phyloP scores from a whole-genome alignment of 768 basidiomycete species.

The Tricholoma terreum region DNA sequence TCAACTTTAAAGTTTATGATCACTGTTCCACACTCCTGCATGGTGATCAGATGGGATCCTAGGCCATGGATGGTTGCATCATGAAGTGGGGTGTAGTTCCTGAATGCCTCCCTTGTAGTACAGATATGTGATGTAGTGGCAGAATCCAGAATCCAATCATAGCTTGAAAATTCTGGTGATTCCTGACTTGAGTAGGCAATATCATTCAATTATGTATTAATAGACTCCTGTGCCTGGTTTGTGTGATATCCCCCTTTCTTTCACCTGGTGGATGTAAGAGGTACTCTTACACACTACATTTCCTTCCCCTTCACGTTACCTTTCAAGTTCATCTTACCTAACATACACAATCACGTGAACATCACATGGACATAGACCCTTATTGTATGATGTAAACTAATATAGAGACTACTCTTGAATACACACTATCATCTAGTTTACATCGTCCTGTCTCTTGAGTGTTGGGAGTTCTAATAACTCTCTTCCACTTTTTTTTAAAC shows the following conservation, averaged over 20 bases:
- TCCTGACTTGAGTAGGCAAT: background rate
- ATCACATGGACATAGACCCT: too few species aligned
- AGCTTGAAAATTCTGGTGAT: constrained; percentile 8
- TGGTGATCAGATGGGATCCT: constrained; percentile 8
- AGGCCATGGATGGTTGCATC: constrained; percentile 15
- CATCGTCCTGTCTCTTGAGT: too few species aligned
- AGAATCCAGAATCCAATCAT: constrained; percentile 23
- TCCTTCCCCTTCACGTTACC: too few species aligned
- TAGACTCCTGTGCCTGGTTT: background rate
- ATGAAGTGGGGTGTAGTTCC: constrained; percentile 12
- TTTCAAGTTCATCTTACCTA: too few species aligned
- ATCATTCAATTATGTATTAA: constrained; percentile 10
- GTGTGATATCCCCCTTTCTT: background rate
- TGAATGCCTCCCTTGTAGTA: constrained; percentile 16
- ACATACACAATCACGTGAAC: too few species aligned
- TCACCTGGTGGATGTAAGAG: too few species aligned
- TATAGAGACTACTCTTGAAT: too few species aligned
- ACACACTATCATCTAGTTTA: too few species aligned
- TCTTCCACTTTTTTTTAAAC: too few species aligned
- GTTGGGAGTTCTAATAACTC: too few species aligned
- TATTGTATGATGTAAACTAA: too few species aligned
- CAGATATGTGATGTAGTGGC: constrained; percentile 26
- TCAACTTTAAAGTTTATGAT: constrained; percentile 14
- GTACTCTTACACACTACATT: too few species aligned
- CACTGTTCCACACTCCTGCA: constrained; percentile 17